phyloP scores from a whole-genome alignment of 1,284 basidiomycete genomes.

The Quambalaria eucalypti region DNA sequence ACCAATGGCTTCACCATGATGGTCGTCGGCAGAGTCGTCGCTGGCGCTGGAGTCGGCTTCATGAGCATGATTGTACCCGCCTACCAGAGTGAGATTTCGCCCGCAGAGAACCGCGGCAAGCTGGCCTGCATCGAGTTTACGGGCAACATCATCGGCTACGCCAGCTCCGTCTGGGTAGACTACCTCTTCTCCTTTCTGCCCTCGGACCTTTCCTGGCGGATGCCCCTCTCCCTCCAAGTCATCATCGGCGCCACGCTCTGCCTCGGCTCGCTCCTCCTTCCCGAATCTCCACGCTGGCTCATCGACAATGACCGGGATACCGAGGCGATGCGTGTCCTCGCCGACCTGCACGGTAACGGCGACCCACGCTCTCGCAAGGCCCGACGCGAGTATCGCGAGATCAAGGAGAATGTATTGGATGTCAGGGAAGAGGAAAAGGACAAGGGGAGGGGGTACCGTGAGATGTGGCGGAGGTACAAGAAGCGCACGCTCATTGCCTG shows the following conservation, averaged over 20 bases:
- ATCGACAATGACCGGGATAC: constrained; percentile 79
- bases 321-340: constrained; percentile 78
- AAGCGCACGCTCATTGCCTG: constrained; percentile 87
- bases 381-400: constrained; percentile 78
- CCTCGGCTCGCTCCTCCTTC: constrained; percentile 72
- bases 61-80: constrained; percentile 79
- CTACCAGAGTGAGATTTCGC: constrained; percentile 93
- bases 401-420: constrained; percentile 61
- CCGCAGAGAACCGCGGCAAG: constrained; percentile 63
- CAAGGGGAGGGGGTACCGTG: background rate
- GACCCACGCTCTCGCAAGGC: constrained; percentile 66
- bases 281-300: constrained; percentile 90
- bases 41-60: constrained; percentile 81
- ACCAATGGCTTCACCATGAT: constrained; percentile 73
- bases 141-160: constrained; percentile 74
- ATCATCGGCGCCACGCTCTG: constrained; percentile 77
- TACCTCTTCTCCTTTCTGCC: constrained; percentile 75
- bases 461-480: constrained; percentile 80
- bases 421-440: background rate
- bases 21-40: constrained; percentile 76
- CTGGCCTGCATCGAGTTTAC: constrained; percentile 92
- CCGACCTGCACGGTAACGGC: constrained; percentile 74
- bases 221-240: constrained; percentile 49
- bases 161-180: constrained; percentile 70
- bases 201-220: constrained; percentile 48